These are phyloP conservation scores for Xylaria intraflava DNA, from an alignment of 495 filamentous ascomycete species.

Conservation along the genomic window DNA sequence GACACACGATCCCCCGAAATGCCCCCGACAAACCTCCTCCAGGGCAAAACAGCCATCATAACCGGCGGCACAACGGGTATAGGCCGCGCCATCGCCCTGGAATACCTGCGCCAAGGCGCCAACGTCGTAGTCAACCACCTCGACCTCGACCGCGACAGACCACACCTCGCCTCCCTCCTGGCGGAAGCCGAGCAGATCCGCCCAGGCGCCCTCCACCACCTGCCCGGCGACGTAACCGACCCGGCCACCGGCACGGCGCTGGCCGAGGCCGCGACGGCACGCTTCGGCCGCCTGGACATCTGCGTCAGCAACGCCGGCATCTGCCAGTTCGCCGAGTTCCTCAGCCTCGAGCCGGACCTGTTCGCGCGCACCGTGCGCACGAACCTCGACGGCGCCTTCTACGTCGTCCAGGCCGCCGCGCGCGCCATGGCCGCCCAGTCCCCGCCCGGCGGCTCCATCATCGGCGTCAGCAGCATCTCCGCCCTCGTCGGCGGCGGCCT, in stretches of 20 bases:
- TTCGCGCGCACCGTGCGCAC: slow-evolving; percentile 60
- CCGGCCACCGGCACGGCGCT: slow-evolving; percentile 55
- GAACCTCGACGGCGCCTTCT: slow-evolving; percentile 84
- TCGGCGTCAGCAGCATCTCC: slow-evolving; percentile 74
- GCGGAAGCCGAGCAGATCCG: slow-evolving; percentile 44
- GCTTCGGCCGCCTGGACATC: slow-evolving; percentile 61
- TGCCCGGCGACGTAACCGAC: slow-evolving; percentile 61
- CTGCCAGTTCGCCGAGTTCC: slow-evolving; percentile 75
- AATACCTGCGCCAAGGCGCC: slow-evolving; percentile 62
- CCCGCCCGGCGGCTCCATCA: slow-evolving; percentile 66
- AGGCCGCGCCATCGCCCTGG: slow-evolving; percentile 66
- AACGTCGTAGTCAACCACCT: slow-evolving; percentile 68
- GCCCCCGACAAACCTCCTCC: slow-evolving; percentile 48
- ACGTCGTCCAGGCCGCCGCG: slow-evolving; percentile 74
- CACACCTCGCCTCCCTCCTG: slow-evolving; percentile 49
- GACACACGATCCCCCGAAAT: too few relatives aligned
- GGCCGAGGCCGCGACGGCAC: slow-evolving; percentile 48
- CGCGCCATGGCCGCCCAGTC: slow-evolving; percentile 67
- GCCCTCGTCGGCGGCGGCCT: slow-evolving; percentile 75
- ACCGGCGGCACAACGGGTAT: slow-evolving; percentile 74
- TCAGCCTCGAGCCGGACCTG: slow-evolving; percentile 60
- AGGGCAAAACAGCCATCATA: slow-evolving; percentile 65
- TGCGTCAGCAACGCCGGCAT: slow-evolving; percentile 87
- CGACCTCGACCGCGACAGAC: slow-evolving; percentile 45
- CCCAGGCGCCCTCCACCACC: slow-evolving; percentile 48